A percentile compares a stretch with the other conserved stretches of the same genome.
Conservation (phyloP, 768 basidiomycete species). For the Suillus plorans region DNA sequence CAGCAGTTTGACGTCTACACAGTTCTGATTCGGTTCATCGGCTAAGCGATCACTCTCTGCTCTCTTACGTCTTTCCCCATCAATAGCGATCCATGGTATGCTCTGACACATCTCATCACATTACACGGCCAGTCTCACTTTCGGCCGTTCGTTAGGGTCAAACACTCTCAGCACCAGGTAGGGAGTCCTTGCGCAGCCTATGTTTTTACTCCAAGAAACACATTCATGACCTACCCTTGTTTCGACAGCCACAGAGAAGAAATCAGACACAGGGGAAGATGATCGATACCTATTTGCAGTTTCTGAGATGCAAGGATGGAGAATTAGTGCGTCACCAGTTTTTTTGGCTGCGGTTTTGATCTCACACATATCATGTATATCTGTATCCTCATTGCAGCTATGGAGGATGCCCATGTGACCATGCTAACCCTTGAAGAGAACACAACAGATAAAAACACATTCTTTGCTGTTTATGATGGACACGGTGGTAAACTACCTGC, state of each 20-base stretch:
- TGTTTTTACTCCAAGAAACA: conserved; percentile 5
- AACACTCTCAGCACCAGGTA: conserved; percentile 81
- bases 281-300: conserved; percentile 71
- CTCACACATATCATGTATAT: conserved; percentile 17
- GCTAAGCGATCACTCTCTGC: neutral
- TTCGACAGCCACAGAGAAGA: conserved; percentile 74
- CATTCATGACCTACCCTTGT: conserved; percentile 15
- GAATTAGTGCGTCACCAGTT: conserved; percentile 74
- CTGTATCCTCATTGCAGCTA: conserved; percentile 53
- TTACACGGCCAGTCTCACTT: conserved; percentile 8
- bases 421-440: conserved; percentile 66
- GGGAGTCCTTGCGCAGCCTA: conserved; percentile 22
- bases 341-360: neutral
- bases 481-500: conserved; percentile 71
- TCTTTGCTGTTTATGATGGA: conserved; percentile 98
- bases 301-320: conserved; percentile 99
- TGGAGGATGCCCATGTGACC: conserved; percentile 94
- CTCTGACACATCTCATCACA: conserved; percentile 1
- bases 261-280: conserved; percentile 71
- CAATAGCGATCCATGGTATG: conserved; percentile 30
- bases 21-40: neutral
- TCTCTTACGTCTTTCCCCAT: conserved; percentile 26
- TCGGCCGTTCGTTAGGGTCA: conserved; percentile 58
- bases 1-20: neutral
- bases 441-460: conserved; percentile 55